Evolutionary conservation across 2,329 filamentous ascomycete genomes (phyloP), one percentile per base, ranked within the genome.

Genomic region (Didymella lethalis): DNA sequence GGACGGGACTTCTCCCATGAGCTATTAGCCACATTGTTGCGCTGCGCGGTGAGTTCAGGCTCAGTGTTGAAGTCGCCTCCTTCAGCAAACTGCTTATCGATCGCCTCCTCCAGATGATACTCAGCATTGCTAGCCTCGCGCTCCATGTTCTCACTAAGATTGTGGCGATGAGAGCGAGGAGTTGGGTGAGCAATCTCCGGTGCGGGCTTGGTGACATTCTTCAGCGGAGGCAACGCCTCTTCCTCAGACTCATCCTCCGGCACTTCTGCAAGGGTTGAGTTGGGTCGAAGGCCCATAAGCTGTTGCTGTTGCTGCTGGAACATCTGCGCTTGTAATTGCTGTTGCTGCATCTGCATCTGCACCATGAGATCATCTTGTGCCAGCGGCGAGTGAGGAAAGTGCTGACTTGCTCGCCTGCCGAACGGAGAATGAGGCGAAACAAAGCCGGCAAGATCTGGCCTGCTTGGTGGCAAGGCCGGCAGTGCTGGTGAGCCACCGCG

Each of bases 91-190:
- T 94, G 89, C 53, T 90, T 88, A 50, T 91, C 88, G 62, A 93
- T 87, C 61, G 91, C 88, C 72, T 93, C 88, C 72, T 93, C 91
- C 61, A 95, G 78, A 68, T 94, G 91, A 71, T 95, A 94, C 69
- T 96, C 91, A 4, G 91, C 89, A 70, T 93, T 90, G 48, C 95
- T 90, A 55, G 96, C 89, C 66, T 95, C 92, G 62, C 89, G 89
- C 74, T 97, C 92, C 25, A 96, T 83, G 45, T 87, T 91, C 63
- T 88, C 85, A 69, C 89, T 93, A 40, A 91, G 83, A 66, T 93
- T 93, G 67, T 93, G 90, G 55, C 83, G 83, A 75, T 88, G 85
- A 36, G 84, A 84, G 25, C 71, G 83, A 57, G 87, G 86, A 49
- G 83, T 87, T 10, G 86, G 86, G 46, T 86, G 83, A 26, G 83